phyloP scores from a whole-genome alignment of 768 basidiomycete species.

The Amanita pallidorosea region DNA sequence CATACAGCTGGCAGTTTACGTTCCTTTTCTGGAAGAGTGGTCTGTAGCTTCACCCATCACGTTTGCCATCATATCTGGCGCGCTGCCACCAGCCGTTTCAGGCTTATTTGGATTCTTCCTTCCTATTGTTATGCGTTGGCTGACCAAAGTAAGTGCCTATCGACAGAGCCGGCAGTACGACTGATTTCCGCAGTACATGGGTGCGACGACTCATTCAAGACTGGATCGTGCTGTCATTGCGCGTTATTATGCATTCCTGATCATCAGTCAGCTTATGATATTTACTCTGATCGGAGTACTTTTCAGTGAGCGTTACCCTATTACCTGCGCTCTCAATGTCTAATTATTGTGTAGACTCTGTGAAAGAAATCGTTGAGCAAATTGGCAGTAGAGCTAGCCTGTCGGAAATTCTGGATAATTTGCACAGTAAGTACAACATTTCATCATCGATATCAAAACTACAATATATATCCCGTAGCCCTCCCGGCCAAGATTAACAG shows the following conservation, averaged over 20 bases:
- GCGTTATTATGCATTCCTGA: conserved; percentile 88
- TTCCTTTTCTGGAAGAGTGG: conserved; percentile 73
- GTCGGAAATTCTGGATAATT: conserved; percentile 32
- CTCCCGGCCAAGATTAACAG: conserved; percentile 66
- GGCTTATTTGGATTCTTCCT: conserved; percentile 85
- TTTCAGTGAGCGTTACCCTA: conserved; percentile 47
- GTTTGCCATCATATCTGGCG: conserved; percentile 86
- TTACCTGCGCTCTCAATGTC: not conserved
- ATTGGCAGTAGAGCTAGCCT: conserved; percentile 35
- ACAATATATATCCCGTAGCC: conserved; percentile 23
- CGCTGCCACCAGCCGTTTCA: conserved; percentile 83
- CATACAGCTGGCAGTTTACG: conserved; percentile 48
- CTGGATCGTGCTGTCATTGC: conserved; percentile 88
- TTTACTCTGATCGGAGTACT: conserved; percentile 89
- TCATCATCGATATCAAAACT: not conserved
- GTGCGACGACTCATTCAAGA: conserved; percentile 58
- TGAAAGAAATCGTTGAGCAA: conserved; percentile 30
- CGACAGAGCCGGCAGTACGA: conserved; percentile 40
- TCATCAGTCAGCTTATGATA: conserved; percentile 88
- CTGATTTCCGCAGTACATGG: conserved; percentile 50
- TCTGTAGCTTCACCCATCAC: conserved; percentile 43
- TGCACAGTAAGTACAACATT: conserved; percentile 27
- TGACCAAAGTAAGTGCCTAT: conserved; percentile 48
- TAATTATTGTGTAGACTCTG: conserved; percentile 21
- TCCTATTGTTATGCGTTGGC: conserved; percentile 83